Conservation (phyloP, 495 filamentous ascomycete species). For the Staphylotrichum tortipilum region DNA sequence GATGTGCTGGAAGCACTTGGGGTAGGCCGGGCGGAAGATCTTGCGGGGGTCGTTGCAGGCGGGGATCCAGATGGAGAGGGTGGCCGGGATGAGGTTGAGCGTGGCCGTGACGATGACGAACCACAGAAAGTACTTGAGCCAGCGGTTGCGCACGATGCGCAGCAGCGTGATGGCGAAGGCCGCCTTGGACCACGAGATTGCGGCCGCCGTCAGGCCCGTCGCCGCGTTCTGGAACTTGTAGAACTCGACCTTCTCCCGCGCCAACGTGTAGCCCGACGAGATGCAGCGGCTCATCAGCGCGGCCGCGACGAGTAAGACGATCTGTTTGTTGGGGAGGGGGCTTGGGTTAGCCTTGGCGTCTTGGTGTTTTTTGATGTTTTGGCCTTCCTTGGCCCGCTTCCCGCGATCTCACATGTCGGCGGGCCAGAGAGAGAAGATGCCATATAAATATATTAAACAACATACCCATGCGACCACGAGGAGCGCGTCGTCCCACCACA, state of each 20-base stretch:
- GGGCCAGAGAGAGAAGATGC: too few species aligned
- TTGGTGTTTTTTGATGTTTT: too few species aligned
- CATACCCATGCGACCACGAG: conserved; percentile 13
- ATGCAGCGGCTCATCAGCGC: conserved; percentile 12
- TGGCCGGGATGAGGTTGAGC: conserved; percentile 12
- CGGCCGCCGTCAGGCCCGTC: conserved; percentile 9
- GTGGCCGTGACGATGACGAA: conserved; percentile 12
- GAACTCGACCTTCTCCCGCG: conserved; percentile 1
- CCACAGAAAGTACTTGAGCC: conserved; percentile 9
- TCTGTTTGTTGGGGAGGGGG: too few species aligned
- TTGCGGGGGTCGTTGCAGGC: conserved; percentile 13
- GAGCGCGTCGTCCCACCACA: conserved; percentile 15
- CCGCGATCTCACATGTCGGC: too few species aligned
- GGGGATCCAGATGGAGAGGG: conserved; percentile 14
- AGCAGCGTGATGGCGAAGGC: conserved; percentile 16
- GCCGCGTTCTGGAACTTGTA: conserved; percentile 14
- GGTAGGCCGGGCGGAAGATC: conserved; percentile 4
- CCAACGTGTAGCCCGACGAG: conserved; percentile 2
- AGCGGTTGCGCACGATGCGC: conserved; percentile 6
- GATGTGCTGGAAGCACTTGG: conserved; percentile 1
- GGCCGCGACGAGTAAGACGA: conserved; percentile 7
- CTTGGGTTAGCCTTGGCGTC: too few species aligned
- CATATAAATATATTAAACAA: too few species aligned
- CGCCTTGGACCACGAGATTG: conserved; percentile 15
- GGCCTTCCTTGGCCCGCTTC: neutral